Base-by-base conservation (phyloP, 2,329 filamentous ascomycete genomes). In the Xylaria hypoxylon region DNA sequence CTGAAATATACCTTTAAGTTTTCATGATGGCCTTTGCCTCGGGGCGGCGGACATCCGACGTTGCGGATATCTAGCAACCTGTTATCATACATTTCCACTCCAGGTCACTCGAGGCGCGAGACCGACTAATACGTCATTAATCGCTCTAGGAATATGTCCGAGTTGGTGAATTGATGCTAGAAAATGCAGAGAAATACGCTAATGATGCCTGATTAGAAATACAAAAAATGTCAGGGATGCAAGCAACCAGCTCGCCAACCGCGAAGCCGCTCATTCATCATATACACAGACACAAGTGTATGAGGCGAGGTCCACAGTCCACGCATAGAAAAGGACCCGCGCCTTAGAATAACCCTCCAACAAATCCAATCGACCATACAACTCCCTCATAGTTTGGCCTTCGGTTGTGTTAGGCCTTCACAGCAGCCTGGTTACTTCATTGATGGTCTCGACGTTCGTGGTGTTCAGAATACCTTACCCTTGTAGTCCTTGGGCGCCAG, bases 401-500 rank as follows among this genome's bases (percentile, higher is more conserved):
- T 67, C 61, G 47, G 47, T 10, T 50, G 44, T 13, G 38, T 57
- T 33, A 64, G 26, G 60, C 64, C 69, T 65, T 68, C 47, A 56
- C 51, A 57, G 22, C 17, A 47, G 45, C 51, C 17, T 40, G 50
- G 53, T 65, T 66, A 63, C 35, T 62, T 56, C 24, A 65, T 33
- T 50, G 15, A 45, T 38, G 5, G 38, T 26, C 28, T 57, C 35
- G 8, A 26, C 7, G 24, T 31, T 53, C 44, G 22, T 8, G 44
- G 26, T 40, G 52, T 65, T 70, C 60, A 75, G 60, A 75, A 73
- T 4, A 52, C 38, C 68, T 80, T 79, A 66, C 78, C 79, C 78
- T 81, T 82, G 76, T 84, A 84, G 64, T 78, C 79, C 73, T 82
- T 82, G 52, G 82, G 80, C 59, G 79, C 75, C 38, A 84, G 71